Base-by-base conservation (phyloP, 768 basidiomycete species). In the Leucocoprinus birnbaumii region DNA sequence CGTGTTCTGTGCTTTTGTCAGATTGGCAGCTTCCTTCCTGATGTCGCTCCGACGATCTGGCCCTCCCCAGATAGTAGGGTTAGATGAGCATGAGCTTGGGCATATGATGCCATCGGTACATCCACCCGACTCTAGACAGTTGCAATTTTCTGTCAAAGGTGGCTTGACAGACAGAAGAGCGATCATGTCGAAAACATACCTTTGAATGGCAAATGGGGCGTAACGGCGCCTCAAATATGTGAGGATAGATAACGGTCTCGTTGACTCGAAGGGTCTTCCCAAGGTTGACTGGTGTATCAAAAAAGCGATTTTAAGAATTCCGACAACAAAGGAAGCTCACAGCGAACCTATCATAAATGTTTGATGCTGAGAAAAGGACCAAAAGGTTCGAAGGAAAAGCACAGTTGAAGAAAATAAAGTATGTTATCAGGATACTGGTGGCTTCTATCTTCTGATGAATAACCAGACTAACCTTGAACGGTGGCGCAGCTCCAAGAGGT, bases 311-410 rank as follows among this genome's bases (percentile, higher is more conserved):
- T 25, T 24, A 8, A 53, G 21, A 38, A 10, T 40, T 38, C 37
- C 9, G 26, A 21, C 40, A 16, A 27, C 42, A 46, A 53, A 26
- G 44, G 44, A 34, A 45, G 42, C 52, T 53, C 19, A 53, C 41
- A 45, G 18, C 11, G 31, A 31, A 5, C 11, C 24, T 16, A 50
- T 22, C 35, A 8, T 37, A 34, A 3, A 38, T 31, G 2, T 26
- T n/a, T 22, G 19, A 53, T 44, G 14, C 42, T 18, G 22, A 22
- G 43, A 46, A 46, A 38, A 35, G 31, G 51, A 35, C 51, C 44
- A 24, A 31, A 31, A 53, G 13, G 35, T 21, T 24, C 42, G 6
- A 16, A 19, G 8, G 5, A 47, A 53, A 35, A 46, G 42, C n/a
- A n/a, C n/a, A n/a, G n/a, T n/a, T n/a, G n/a, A 26, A 27, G 34